Evolutionary conservation across 352 stramenopile genomes (phyloP).

Genomic region (Thraustochytrium striatum): DNA sequence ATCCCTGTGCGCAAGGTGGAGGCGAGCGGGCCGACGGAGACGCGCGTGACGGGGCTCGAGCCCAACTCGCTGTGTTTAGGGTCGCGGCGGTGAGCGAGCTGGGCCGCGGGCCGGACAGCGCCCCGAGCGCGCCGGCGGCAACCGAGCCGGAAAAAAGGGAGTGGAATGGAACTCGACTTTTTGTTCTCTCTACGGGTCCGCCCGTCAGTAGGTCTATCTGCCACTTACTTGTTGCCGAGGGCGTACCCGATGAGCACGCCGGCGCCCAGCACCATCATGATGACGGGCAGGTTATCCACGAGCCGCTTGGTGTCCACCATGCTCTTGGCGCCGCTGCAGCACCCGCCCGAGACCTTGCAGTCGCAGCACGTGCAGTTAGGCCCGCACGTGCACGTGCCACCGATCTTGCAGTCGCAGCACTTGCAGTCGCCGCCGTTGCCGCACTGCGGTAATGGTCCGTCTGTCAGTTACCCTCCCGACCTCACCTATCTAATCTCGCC

Average conservation of each 20-base stretch:
- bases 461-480: background rate
- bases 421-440: conserved; percentile 26
- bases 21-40: background rate
- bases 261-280: conserved; percentile 35
- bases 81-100: conserved; percentile 11
- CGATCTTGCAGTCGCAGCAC: conserved; percentile 23
- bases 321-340: background rate
- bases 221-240: conserved; percentile 10
- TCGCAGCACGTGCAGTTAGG: conserved; percentile 14
- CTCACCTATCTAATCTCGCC: background rate
- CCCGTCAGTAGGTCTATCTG: too few relatives aligned
- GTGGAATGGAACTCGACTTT: too few relatives aligned
- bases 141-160: too few relatives aligned
- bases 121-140: background rate
- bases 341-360: background rate
- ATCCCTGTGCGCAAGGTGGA: background rate
- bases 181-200: too few relatives aligned
- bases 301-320: background rate
- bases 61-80: background rate
- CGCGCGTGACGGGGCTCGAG: background rate
- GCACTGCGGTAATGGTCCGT: background rate
- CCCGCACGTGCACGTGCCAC: conserved; percentile 12
- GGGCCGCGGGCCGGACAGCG: background rate
- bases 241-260: conserved; percentile 36
- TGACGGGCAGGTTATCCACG: conserved; percentile 26